Conservation (phyloP, 352 stramenopile species). For the Aphanomyces cochlioides region DNA sequence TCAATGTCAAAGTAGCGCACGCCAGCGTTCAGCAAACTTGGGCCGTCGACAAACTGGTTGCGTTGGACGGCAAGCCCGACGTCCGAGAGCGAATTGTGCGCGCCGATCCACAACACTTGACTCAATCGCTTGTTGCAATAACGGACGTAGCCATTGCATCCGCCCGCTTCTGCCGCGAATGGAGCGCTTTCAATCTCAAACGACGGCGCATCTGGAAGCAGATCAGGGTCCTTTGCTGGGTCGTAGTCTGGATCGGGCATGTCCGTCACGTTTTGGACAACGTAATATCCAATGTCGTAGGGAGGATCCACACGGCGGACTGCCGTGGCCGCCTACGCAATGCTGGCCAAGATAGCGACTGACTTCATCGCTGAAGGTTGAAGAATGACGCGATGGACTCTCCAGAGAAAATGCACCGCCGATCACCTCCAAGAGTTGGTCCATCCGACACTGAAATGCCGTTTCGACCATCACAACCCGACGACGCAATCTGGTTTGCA, state of each 20-base stretch:
- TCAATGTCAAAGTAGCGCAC: conserved; percentile 17
- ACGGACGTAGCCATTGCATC: background rate
- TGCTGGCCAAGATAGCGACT: too few relatives aligned
- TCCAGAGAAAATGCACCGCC: too few relatives aligned
- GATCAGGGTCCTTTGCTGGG: background rate
- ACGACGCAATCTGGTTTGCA: too few relatives aligned
- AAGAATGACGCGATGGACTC: too few relatives aligned
- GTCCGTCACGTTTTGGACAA: background rate
- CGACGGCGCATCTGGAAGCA: background rate
- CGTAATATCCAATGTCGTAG: too few relatives aligned
- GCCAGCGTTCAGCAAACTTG: background rate
- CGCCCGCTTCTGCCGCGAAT: background rate
- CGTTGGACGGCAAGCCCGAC: background rate
- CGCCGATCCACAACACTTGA: conserved; percentile 11
- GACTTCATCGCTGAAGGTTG: too few relatives aligned
- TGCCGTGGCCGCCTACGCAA: too few relatives aligned
- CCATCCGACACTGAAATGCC: too few relatives aligned
- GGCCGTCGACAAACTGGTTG: conserved; percentile 7
- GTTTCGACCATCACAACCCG: too few relatives aligned
- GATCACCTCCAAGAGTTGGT: too few relatives aligned
- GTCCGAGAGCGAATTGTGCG: conserved; percentile 8
- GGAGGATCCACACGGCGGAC: too few relatives aligned
- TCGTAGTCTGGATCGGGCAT: background rate
- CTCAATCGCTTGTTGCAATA: conserved; percentile 10
- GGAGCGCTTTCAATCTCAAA: background rate